Conservation (phyloP, 192 early-diverging fungal genomes). For the Phycomyces nitens region DNA sequence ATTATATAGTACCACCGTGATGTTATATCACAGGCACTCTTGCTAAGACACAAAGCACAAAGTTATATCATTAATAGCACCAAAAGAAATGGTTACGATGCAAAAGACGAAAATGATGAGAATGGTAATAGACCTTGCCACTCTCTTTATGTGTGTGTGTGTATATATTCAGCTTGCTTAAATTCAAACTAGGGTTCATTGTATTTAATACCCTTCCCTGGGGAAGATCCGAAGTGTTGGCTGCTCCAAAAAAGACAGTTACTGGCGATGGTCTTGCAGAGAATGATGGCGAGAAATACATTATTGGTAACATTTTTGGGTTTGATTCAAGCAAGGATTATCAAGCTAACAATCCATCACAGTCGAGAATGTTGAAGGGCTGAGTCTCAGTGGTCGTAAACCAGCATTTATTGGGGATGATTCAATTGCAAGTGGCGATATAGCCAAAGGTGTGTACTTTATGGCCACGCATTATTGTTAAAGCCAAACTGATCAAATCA, state of each 20-base stretch:
- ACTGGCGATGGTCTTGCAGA: slow-evolving; percentile 31
- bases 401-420: not conserved
- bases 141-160: no score
- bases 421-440: not conserved
- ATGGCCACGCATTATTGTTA: no score
- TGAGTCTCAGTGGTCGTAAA: slow-evolving; percentile 8
- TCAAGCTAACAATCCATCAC: not conserved
- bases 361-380: not conserved
- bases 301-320: slow-evolving; percentile 39
- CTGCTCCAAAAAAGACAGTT: slow-evolving; percentile 41
- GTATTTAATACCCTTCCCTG: slow-evolving; percentile 70
- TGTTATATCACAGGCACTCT: slow-evolving; percentile 22
- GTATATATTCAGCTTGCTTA: no score
- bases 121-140: not conserved
- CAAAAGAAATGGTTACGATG: not conserved
- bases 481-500: no score
- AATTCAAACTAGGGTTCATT: no score
- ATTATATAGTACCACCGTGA: slow-evolving; percentile 40
- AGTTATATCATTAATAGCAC: slow-evolving; percentile 4
- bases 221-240: slow-evolving; percentile 66
- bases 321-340: not conserved
- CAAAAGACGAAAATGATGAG: not conserved
- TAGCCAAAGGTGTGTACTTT: slow-evolving; percentile 3
- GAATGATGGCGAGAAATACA: slow-evolving; percentile 37
- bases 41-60: slow-evolving; percentile 31